Percentiles rank a stretch among this genome's conserved stretches.
phyloP scores from a whole-genome alignment of 345 rosid genomes.

The Gossypium rotundifolium region DNA sequence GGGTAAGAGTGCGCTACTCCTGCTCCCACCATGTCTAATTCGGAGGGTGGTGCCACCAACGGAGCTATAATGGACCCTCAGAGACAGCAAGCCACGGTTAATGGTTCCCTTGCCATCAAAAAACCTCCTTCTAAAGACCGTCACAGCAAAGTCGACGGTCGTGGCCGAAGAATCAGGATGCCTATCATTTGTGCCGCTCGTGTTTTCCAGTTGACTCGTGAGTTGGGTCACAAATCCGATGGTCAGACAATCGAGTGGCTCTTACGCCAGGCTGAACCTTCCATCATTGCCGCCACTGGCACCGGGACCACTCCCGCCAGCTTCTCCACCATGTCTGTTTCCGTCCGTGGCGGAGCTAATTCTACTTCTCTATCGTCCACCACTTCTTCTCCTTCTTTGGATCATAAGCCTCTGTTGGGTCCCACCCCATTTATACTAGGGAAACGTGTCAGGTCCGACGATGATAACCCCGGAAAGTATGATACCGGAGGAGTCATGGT shows the following conservation, averaged over 20 bases:
- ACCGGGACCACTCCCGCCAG: slow-evolving; percentile 95
- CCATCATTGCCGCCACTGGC: slow-evolving; percentile 96
- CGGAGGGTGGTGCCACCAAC: slow-evolving; percentile 37
- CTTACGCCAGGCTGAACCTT: slow-evolving; percentile 99
- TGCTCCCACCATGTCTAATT: slow-evolving; percentile 44
- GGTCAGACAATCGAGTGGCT: slow-evolving; percentile 99
- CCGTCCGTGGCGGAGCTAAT: slow-evolving; percentile 49
- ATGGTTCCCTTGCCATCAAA: slow-evolving; percentile 52
- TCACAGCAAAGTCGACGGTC: slow-evolving; percentile 96
- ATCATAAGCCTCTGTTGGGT: slow-evolving; percentile 66
- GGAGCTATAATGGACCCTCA: slow-evolving; percentile 52
- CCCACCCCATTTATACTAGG: slow-evolving; percentile 84
- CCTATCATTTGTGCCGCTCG: slow-evolving; percentile 98
- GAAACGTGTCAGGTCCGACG: slow-evolving; percentile 67
- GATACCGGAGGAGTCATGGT: slow-evolving; percentile 22
- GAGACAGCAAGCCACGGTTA: slow-evolving; percentile 32
- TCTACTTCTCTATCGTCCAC: slow-evolving; percentile 38
- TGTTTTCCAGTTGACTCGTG: slow-evolving; percentile 92
- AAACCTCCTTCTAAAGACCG: slow-evolving; percentile 95
- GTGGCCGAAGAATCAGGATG: slow-evolving; percentile 96
- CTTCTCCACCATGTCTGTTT: slow-evolving; percentile 70
- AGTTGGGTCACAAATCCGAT: slow-evolving; percentile 95
- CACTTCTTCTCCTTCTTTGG: slow-evolving; percentile 30
- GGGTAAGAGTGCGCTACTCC: neutral
- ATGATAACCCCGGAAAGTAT: slow-evolving; percentile 37